Percentiles rank a stretch among this genome's conserved stretches.
Conservation (phyloP, 192 early-diverging fungal genomes). For the Lobosporangium transversale region DNA sequence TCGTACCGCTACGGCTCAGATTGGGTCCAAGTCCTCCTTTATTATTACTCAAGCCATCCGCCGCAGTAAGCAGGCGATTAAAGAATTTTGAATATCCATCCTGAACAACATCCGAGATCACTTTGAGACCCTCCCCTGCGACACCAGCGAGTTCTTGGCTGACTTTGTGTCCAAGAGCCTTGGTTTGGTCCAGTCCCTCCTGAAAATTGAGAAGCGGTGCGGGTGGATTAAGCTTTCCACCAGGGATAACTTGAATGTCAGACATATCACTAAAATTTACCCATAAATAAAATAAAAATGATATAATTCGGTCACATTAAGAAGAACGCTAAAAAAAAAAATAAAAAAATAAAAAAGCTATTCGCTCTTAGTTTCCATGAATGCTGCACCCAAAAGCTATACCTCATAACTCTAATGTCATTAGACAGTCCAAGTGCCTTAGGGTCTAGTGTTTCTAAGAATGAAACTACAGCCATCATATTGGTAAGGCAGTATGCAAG, state of each 20-base stretch:
- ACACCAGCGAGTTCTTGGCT: slow-evolving; percentile 47
- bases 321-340: too few relatives aligned
- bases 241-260: slow-evolving; percentile 21
- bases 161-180: slow-evolving; percentile 41
- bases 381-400: too few relatives aligned
- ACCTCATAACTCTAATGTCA: slow-evolving; percentile 58
- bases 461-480: slow-evolving; percentile 61
- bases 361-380: too few relatives aligned
- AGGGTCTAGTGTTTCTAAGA: slow-evolving; percentile 59
- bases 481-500: slow-evolving; percentile 63
- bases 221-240: neutral
- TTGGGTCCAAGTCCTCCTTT: neutral
- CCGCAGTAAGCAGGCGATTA: slow-evolving; percentile 51
- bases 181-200: slow-evolving; percentile 37
- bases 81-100: slow-evolving; percentile 60
- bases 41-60: slow-evolving; percentile 9
- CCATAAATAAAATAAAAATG: neutral
- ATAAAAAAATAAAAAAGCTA: too few relatives aligned
- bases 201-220: slow-evolving; percentile 22
- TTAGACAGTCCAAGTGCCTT: slow-evolving; percentile 56
- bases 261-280: slow-evolving; percentile 32
- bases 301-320: neutral
- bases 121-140: slow-evolving; percentile 51
- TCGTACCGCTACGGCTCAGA: slow-evolving; percentile 2
- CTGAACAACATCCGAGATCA: slow-evolving; percentile 60